Evolutionary conservation across 805 yeast species (phyloP), one percentile per base, ranked within the genome.

Genomic region (Spathaspora arborariae): DNA sequence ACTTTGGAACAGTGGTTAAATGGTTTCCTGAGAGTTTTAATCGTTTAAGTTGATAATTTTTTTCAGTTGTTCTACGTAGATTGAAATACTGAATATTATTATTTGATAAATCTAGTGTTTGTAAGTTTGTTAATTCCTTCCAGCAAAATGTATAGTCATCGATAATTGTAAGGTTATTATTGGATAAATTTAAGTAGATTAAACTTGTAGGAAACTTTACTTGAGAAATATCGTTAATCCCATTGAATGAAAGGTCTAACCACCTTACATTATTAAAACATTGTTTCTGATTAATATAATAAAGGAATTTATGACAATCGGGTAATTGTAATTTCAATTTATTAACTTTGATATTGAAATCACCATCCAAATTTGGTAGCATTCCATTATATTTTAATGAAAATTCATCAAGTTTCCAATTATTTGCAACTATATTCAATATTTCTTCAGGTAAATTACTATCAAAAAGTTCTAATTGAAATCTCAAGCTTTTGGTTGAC

Each of bases 231-330:
- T 64, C 65, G n/a, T 50, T 45, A 11, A 66, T 47, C 10, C 53
- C 51, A 39, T 64, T 65, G 49, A 46, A 66, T 2, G 69, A 63
- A 35, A 66, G 50, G 49, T 66, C 63, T 15, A 66, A 48, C 27
- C 47, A 43, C 39, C 50, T 46, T 18, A 64, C 15, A 33, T 43
- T 39, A 24, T 16, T 42, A 24, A 50, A 41, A 13, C 55, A 45
- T 8, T 49, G 37, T 20, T 42, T 16, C 1, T 53, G 40, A 44
- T 55, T 50, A 41, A 59, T 30, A 30, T 10, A 6, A 7, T 30
- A 15, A 15, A 30, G 35, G n/a, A 30, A 5, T 37, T 37, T 16
- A 20, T 15, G 33, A 30, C 34, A 24, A 19, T 20, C 15, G 9
- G 18, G 15, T 3, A 26, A 16, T 26, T 61, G 58, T 27, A 60